These are phyloP conservation scores for Kodamaea fungicola DNA, from an alignment of 1,139 yeast species.

Conservation along the genomic window DNA sequence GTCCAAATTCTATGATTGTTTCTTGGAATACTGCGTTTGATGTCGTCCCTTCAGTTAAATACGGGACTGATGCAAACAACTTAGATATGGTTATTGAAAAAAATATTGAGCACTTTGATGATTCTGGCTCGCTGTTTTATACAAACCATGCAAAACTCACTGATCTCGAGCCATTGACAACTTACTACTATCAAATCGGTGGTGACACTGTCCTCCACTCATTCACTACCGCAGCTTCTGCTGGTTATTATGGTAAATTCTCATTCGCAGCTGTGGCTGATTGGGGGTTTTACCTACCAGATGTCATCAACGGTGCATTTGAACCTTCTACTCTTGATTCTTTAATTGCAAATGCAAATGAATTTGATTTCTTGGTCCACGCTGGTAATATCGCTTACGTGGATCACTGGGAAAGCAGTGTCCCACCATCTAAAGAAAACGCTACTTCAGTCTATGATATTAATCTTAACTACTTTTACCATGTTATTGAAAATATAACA, in stretches of 20 bases:
- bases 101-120: constrained; percentile 4
- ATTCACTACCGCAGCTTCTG: constrained; percentile 4
- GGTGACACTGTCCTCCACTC: background rate
- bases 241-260: constrained; percentile 2
- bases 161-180: constrained; percentile 4
- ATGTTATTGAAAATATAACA: constrained; percentile 3
- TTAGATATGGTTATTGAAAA: constrained; percentile 4
- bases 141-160: constrained; percentile 4
- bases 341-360: background rate
- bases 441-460: constrained; percentile 4
- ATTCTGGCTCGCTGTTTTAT: too few relatives aligned
- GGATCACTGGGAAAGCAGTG: constrained; percentile 7
- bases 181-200: constrained; percentile 4
- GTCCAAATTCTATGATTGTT: constrained; percentile 4
- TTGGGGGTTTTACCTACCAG: constrained; percentile 4
- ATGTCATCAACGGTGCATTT: constrained; percentile 2
- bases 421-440: constrained; percentile 1
- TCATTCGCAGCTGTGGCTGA: constrained; percentile 5
- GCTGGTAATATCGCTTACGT: constrained; percentile 7
- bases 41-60: constrained; percentile 3
- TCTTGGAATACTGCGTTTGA: constrained; percentile 5
- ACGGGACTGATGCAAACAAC: constrained; percentile 2
- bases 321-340: constrained; percentile 3
- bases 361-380: constrained; percentile 5
- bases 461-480: constrained; percentile 5